Evolutionary conservation across 164 flowering plant species (phyloP).

Genomic region (Aristolochia fimbriata): DNA sequence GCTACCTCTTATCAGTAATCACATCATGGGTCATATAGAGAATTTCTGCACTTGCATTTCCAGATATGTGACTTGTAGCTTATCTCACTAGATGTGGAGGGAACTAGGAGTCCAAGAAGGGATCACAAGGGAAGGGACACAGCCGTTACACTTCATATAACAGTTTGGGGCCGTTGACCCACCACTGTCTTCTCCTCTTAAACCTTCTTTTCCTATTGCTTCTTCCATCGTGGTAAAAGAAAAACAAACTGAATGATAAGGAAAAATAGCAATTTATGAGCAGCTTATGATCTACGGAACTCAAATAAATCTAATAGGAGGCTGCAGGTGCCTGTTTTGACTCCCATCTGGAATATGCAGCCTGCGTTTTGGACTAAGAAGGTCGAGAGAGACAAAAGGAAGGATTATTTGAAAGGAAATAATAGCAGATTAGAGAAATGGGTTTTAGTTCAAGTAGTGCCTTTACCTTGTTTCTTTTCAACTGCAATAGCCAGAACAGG

Average conservation of each 20-base stretch:
- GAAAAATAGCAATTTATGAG: neutral
- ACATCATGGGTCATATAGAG: too few relatives aligned
- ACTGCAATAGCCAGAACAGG: too few relatives aligned
- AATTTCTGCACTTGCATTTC: too few relatives aligned
- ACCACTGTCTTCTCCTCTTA: neutral
- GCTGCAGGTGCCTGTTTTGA: neutral
- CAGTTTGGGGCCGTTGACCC: constrained; percentile 41
- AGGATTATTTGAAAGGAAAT: too few relatives aligned
- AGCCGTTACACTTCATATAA: constrained; percentile 36
- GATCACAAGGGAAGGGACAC: constrained; percentile 25
- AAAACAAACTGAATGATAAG: neutral
- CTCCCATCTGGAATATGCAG: neutral
- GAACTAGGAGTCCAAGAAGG: too few relatives aligned
- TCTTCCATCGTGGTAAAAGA: neutral
- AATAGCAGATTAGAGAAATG: too few relatives aligned
- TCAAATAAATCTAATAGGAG: neutral
- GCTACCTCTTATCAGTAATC: too few relatives aligned
- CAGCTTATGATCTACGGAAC: neutral
- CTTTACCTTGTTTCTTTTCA: too few relatives aligned
- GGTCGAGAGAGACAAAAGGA: too few relatives aligned
- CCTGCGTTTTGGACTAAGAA: neutral
- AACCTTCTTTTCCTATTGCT: neutral
- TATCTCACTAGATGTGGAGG: too few relatives aligned
- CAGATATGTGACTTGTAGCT: too few relatives aligned
- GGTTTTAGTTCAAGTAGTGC: too few relatives aligned